These are phyloP conservation scores for Plasmodium sp. DNA, from an alignment of 169 alveolate species.

Conservation along the genomic window DNA sequence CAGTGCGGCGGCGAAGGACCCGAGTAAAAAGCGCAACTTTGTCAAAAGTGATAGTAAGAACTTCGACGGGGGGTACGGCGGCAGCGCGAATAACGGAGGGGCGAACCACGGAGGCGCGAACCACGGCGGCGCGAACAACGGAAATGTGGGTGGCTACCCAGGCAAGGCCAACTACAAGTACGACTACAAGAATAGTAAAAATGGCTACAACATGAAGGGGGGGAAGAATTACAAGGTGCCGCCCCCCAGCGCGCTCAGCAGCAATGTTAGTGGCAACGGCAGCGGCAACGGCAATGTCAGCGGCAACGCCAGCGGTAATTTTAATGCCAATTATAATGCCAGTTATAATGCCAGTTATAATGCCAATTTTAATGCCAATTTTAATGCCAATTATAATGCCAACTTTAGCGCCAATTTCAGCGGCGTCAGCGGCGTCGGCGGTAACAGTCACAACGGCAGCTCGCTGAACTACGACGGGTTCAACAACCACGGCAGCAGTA, in stretches of 20 bases:
- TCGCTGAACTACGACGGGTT: not conserved
- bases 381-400: not conserved
- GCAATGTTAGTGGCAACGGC: not conserved
- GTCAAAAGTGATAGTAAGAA: conserved; percentile 16
- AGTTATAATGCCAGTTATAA: not conserved
- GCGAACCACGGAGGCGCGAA: not conserved
- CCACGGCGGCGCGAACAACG: not conserved
- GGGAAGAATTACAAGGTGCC: not conserved
- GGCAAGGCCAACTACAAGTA: not conserved
- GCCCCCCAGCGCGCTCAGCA: not conserved
- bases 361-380: not conserved
- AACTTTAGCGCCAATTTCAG: not conserved
- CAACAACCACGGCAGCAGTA: not conserved
- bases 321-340: not conserved
- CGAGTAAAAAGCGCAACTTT: conserved; percentile 21
- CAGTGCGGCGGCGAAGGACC: conserved; percentile 12
- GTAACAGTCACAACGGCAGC: not conserved
- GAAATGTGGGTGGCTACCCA: not conserved
- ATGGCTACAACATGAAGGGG: not conserved
- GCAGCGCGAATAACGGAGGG: not conserved
- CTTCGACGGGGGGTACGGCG: not conserved
- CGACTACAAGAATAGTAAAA: not conserved
- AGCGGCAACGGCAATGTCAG: too few species aligned
- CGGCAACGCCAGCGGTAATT: too few species aligned
- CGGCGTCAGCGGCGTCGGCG: not conserved